phyloP scores from a whole-genome alignment of 2,329 filamentous ascomycete genomes.

The Cercospora zeae-maydis region DNA sequence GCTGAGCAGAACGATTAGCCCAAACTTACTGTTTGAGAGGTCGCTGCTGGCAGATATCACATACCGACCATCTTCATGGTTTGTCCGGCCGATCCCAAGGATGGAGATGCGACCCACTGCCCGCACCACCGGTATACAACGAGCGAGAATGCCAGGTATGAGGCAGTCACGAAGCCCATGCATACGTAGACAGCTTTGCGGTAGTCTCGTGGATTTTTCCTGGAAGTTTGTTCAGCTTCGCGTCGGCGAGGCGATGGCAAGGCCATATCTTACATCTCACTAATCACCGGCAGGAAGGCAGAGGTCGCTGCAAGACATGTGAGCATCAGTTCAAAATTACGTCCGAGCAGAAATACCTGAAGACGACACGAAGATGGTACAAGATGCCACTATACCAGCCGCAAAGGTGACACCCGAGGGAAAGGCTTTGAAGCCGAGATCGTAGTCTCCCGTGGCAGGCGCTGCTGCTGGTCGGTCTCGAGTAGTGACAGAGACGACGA shows the following conservation, averaged over 20 bases:
- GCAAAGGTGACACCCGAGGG: conserved; percentile 54
- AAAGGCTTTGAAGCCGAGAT: conserved; percentile 57
- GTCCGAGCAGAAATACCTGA: conserved; percentile 32
- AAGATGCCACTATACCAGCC: conserved; percentile 55
- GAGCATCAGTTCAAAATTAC: conserved; percentile 23
- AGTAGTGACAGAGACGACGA: conserved; percentile 53
- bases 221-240: neutral
- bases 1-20: conserved; percentile 24
- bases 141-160: conserved; percentile 57
- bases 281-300: conserved; percentile 62
- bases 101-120: conserved; percentile 59
- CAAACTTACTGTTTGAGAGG: neutral
- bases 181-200: conserved; percentile 58
- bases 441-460: conserved; percentile 56
- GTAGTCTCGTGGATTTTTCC: conserved; percentile 54
- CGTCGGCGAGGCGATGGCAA: conserved; percentile 26
- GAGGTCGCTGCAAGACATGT: conserved; percentile 43
- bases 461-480: conserved; percentile 58
- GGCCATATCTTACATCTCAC: conserved; percentile 49
- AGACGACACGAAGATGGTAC: conserved; percentile 59
- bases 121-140: conserved; percentile 62
- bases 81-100: conserved; percentile 58
- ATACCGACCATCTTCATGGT: conserved; percentile 55
- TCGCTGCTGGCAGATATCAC: neutral
- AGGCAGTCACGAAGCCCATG: conserved; percentile 56